Percentiles rank a stretch among this genome's conserved stretches.
phyloP scores from a whole-genome alignment of 2,329 filamentous ascomycete genomes.

The Aspergillus pseudonomiae region DNA sequence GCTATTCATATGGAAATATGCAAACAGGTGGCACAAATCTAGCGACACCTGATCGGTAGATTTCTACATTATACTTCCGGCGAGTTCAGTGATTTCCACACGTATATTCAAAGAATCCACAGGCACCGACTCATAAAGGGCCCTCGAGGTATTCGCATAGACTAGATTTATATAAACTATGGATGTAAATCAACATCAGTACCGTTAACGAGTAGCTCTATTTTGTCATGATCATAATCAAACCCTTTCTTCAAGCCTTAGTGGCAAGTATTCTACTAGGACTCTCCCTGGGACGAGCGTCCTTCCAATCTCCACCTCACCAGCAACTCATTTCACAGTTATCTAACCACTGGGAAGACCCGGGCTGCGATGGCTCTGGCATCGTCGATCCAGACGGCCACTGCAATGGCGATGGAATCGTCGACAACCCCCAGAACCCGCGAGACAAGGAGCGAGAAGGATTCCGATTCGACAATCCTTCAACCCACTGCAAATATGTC shows the following conservation, averaged over 20 bases:
- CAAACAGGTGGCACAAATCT: not conserved
- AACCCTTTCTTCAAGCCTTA: constrained; percentile 19
- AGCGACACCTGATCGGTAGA: not conserved
- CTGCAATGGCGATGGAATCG: constrained; percentile 33
- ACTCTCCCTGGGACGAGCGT: constrained; percentile 10
- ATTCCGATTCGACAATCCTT: constrained; percentile 37
- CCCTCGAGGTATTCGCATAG: no score
- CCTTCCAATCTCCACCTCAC: constrained; percentile 5
- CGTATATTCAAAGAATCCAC: not conserved
- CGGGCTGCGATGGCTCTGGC: constrained; percentile 30
- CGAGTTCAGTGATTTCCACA: not conserved
- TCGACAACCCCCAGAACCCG: constrained; percentile 22
- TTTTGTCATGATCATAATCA: constrained; percentile 16
- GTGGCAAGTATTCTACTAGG: constrained; percentile 16
- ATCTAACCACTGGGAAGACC: constrained; percentile 19
- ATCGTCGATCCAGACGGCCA: constrained; percentile 29
- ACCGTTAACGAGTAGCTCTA: not conserved
- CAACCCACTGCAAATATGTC: constrained; percentile 33
- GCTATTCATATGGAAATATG: not conserved
- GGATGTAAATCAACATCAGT: not conserved
- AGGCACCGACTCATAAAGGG: no score
- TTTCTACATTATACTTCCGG: not conserved
- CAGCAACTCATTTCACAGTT: constrained; percentile 8
- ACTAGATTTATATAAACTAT: not conserved
- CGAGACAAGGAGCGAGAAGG: constrained; percentile 25